Evolutionary conservation across 2,329 filamentous ascomycete species (phyloP), one percentile per base, ranked within the genome.

Genomic region (Botrytis tulipae): DNA sequence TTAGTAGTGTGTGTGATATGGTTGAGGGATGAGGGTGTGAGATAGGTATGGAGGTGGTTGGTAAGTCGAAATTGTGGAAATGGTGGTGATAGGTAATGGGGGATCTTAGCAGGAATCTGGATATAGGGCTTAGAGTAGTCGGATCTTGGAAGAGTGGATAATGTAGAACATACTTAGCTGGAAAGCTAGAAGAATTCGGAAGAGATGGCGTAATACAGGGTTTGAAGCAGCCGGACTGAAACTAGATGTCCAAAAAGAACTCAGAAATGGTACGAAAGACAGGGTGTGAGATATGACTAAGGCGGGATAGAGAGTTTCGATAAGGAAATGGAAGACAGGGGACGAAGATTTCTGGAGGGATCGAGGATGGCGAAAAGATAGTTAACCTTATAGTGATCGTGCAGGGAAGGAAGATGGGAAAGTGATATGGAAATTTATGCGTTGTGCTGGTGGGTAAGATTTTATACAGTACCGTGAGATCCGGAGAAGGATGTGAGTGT

Each of bases 51-150:
- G 12, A n/a, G 60, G 37, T n/a, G 25, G 60, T 18, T 16, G 12
- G 37, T 42, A 29, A 25, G 29, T 10, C 22, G 42, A 10, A 16
- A 66, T 14, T 29, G 4, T 48, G 32, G n/a, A 20, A 32, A 35
- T 7, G n/a, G 14, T 3, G 20, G 42, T 16, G 20, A 32, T 66
- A 42, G 63, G 44, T 18, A 25, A 48, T 51, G 42, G 44, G 63
- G 44, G 22, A n/a, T 66, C 12, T 48, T 74, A 81, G 77, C 66
- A 79, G 80, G 70, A 78, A 79, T 62, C 72, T 78, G 35, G 78
- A 76, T 20, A 73, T n/a, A 44, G 70, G 74, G 25, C 20, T 54
- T 32, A 40, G 60, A 22, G n/a, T 20, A 20, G 9, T 51, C 12
- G 25, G 48, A 54, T n/a, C 48, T 54, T 6, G n/a, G 22, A 12